Conservation (phyloP, 129 eudicot genomes). For the Ambrosia trifida region DNA sequence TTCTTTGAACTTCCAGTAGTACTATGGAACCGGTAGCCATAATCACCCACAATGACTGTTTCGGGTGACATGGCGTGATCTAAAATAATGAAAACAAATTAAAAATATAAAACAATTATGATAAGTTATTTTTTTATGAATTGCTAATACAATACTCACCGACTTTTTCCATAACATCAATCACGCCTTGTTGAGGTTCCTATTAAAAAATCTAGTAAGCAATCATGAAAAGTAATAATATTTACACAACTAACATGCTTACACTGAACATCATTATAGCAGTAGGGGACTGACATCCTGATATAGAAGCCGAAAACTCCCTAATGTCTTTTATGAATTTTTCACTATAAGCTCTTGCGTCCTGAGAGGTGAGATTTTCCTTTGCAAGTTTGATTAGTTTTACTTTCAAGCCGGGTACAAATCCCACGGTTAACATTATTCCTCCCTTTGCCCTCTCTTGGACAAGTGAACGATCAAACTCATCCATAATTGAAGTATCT, state of each 20-base stretch:
- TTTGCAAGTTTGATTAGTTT: too few species aligned
- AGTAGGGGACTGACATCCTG: neutral
- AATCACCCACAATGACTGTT: constrained; percentile 80
- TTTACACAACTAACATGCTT: constrained; percentile 29
- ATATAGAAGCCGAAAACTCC: too few species aligned
- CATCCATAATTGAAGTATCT: neutral
- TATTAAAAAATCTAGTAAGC: constrained; percentile 22
- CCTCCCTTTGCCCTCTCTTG: too few species aligned
- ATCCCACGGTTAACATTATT: constrained; percentile 61
- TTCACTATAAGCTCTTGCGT: too few species aligned
- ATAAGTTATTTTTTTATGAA: neutral
- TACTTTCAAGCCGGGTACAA: constrained; percentile 72
- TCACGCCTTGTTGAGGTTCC: constrained; percentile 46
- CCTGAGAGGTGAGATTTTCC: too few species aligned
- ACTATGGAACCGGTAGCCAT: constrained; percentile 27
- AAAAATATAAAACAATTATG: neutral
- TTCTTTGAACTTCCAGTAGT: too few species aligned
- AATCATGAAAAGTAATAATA: neutral
- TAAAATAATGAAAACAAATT: constrained; percentile 26
- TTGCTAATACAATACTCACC: constrained; percentile 51
- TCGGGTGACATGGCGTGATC: constrained; percentile 65
- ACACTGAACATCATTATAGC: constrained; percentile 74
- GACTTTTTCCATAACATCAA: constrained; percentile 61
- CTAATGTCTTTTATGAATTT: too few species aligned
- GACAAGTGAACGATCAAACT: too few species aligned